Evolutionary conservation across 495 filamentous ascomycete species (phyloP), one percentile per base, ranked within the genome.

Genomic region (Astrothelium subdiscretum): DNA sequence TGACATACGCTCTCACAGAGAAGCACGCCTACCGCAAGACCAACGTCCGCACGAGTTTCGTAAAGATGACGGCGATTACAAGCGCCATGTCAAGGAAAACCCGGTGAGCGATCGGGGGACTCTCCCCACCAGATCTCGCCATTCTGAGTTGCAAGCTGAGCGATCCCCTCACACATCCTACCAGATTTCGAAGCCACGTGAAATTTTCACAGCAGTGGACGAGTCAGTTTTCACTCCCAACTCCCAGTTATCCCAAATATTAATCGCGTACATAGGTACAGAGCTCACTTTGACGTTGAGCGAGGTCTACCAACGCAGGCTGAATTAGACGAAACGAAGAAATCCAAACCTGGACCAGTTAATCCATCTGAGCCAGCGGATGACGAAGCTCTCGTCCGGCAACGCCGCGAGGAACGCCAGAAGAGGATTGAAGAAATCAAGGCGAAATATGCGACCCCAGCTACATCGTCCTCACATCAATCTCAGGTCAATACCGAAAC

Each of bases 391-490:
- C 38, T 58, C 13, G 31, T 60, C 11, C 32, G 62, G 48, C 44
- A 40, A 20, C 26, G 38, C 13, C 62, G 64, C 11, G 89, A 95
- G 72, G 87, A 92, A 69, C 88, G 92, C 59, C 87, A 90, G 12
- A 91, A 87, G 66, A 83, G 87, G 52, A 86, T 94, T 65, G 91
- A 96, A 76, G 91, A 90, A 29, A 89, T 95, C 67, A 85, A 89
- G 70, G 89, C 91, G 66, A 94, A 88, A 72, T 86, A 91, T 68
- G 83, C 84, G 71, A 83, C 82, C 52, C 82, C 85, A 69, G 81
- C 85, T 58, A 87, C 85, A 8, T 86, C 63, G 83, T 92, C 20
- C 89, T 94, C 73, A 88, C 87, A 58, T 20, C 22, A 54, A 5
- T 11, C 24, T 27, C 20, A 54, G 48, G 48, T 54, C 26, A 54